Evolutionary conservation across 371 early-diverging fungal species (phyloP).

Genomic region (Capillidium heterosporum): DNA sequence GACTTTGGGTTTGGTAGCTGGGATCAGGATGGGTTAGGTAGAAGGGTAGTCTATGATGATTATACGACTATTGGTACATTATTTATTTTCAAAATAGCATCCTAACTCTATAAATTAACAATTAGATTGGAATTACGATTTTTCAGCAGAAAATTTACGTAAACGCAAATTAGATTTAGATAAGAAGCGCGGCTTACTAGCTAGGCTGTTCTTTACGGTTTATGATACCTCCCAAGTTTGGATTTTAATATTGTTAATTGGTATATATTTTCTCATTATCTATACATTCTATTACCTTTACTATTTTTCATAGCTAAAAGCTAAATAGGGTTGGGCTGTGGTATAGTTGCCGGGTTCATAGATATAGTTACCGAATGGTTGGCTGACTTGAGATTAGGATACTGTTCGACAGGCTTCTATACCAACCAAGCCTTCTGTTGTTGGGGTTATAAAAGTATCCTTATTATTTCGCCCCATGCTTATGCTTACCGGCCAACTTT

Average conservation of each 20-base stretch:
- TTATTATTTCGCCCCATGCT: background rate
- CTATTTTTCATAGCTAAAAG: no score
- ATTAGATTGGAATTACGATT: slow-evolving; percentile 81
- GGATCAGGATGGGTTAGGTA: slow-evolving; percentile 24
- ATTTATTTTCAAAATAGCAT: background rate
- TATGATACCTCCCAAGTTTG: slow-evolving; percentile 74
- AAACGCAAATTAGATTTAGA: slow-evolving; percentile 34
- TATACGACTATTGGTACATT: slow-evolving; percentile 32
- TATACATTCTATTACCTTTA: no score
- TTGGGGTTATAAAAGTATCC: slow-evolving; percentile 43
- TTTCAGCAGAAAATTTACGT: slow-evolving; percentile 70
- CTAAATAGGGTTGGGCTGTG: slow-evolving; percentile 44
- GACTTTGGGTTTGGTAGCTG: slow-evolving; percentile 7
- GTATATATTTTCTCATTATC: no score
- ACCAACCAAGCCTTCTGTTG: slow-evolving; percentile 83
- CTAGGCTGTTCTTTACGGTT: slow-evolving; percentile 18
- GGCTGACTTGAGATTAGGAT: slow-evolving; percentile 63
- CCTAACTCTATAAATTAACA: background rate
- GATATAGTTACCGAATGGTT: slow-evolving; percentile 64
- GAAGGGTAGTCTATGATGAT: slow-evolving; percentile 35
- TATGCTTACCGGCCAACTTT: background rate
- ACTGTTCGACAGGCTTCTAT: slow-evolving; percentile 67
- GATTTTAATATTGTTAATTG: background rate
- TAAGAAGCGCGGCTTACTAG: slow-evolving; percentile 30
- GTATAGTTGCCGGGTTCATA: slow-evolving; percentile 65